Conservation (phyloP, 768 basidiomycete genomes). For the Rhizopogon roseolus region DNA sequence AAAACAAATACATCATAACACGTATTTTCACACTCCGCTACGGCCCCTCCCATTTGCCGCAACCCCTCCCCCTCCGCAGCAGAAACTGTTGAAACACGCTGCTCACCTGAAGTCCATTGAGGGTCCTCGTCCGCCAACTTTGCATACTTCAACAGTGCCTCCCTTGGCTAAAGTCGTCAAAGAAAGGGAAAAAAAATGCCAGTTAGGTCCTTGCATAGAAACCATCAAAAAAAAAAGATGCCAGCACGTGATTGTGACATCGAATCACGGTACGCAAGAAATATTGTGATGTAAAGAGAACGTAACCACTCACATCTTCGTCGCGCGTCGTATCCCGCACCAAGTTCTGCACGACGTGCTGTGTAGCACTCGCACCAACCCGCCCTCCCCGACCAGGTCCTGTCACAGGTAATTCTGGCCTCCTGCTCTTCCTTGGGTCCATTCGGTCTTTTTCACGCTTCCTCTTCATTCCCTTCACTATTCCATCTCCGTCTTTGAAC, state of each 20-base stretch:
- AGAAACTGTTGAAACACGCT: constrained; percentile 2
- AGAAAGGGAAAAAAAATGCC: constrained; percentile 9
- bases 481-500: constrained; percentile 77
- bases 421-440: constrained; percentile 88
- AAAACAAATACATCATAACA: constrained; percentile 29
- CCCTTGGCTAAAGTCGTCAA: constrained; percentile 70
- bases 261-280: neutral
- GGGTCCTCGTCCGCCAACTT: constrained; percentile 70
- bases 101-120: constrained; percentile 80
- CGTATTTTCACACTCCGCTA: constrained; percentile 21
- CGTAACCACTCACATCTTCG: constrained; percentile 77
- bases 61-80: constrained; percentile 22
- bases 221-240: constrained; percentile 16
- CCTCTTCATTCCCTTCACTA: constrained; percentile 74
- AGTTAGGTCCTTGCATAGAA: constrained; percentile 25
- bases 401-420: constrained; percentile 88
- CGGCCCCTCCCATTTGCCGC: constrained; percentile 18
- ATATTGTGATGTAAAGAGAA: constrained; percentile 2
- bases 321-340: constrained; percentile 88
- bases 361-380: constrained; percentile 94
- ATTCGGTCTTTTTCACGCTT: constrained; percentile 84
- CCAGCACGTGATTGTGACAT: constrained; percentile 10
- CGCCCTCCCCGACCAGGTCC: constrained; percentile 93
- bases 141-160: constrained; percentile 94
- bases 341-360: constrained; percentile 93